Conservation (phyloP, 2,329 filamentous ascomycete species). For the Ascochyta lentis region DNA sequence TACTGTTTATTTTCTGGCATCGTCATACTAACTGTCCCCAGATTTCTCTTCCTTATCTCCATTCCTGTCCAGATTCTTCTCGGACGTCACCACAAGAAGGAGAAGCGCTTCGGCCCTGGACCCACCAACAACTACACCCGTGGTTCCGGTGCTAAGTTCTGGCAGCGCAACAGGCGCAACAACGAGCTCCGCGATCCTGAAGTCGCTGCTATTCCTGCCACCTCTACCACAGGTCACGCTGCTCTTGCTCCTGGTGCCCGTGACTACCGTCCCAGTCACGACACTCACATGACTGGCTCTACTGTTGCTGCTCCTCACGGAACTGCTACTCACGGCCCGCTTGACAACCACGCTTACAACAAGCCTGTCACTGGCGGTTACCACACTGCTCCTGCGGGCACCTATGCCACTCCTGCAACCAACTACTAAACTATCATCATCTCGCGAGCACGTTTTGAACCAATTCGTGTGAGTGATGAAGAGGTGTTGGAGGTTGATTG, state of each 20-base stretch:
- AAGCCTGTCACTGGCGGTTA: slow-evolving; percentile 51
- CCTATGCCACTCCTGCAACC: slow-evolving; percentile 41
- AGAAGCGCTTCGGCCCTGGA: slow-evolving; percentile 73
- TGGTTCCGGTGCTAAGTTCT: slow-evolving; percentile 61
- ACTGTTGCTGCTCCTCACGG: slow-evolving; percentile 51
- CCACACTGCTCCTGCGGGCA: slow-evolving; percentile 54
- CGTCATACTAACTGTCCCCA: slow-evolving; percentile 42
- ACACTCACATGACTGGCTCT: slow-evolving; percentile 58
- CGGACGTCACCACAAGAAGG: slow-evolving; percentile 73
- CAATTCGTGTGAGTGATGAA: not conserved
- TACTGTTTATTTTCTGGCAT: not conserved
- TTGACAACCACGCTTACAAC: slow-evolving; percentile 36
- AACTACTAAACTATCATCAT: slow-evolving; percentile 29
- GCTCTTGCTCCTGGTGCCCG: slow-evolving; percentile 33
- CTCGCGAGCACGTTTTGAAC: not conserved
- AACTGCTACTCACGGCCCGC: slow-evolving; percentile 8
- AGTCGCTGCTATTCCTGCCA: slow-evolving; percentile 25
- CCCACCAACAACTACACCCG: slow-evolving; percentile 73
- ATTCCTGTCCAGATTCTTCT: slow-evolving; percentile 72
- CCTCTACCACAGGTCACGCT: slow-evolving; percentile 21
- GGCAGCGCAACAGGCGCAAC: slow-evolving; percentile 49
- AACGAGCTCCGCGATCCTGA: slow-evolving; percentile 53
- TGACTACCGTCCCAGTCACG: slow-evolving; percentile 55
- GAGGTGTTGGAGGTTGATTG: slow-evolving; percentile 4
- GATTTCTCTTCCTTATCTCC: slow-evolving; percentile 77